Percentiles rank a stretch among this genome's conserved stretches.
These are phyloP conservation scores for Gyromitra esculenta DNA, from an alignment of 2,329 filamentous ascomycete species.

Conservation along the genomic window DNA sequence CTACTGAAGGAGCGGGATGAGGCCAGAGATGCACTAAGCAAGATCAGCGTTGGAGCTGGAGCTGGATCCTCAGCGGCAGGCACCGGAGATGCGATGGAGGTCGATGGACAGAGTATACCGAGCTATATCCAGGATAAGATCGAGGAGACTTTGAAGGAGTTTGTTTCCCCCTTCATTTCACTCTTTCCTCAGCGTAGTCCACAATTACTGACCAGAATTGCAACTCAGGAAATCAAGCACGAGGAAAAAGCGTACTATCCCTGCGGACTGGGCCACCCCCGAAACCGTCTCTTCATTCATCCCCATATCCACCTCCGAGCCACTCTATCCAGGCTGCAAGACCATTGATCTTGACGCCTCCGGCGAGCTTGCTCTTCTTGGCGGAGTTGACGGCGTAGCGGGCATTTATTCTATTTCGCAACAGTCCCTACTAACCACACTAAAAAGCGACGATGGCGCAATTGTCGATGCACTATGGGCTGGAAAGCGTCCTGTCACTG, in stretches of 20 bases:
- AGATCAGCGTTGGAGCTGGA: constrained; percentile 76
- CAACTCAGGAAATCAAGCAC: constrained; percentile 78
- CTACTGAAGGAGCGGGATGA: constrained; percentile 92
- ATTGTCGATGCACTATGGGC: constrained; percentile 74
- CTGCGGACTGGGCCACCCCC: constrained; percentile 81
- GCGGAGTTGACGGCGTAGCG: constrained; percentile 76
- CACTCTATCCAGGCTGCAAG: constrained; percentile 69
- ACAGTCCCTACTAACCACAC: constrained; percentile 76
- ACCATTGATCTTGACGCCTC: constrained; percentile 69
- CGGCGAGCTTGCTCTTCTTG: constrained; percentile 75
- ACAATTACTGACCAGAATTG: constrained; percentile 55
- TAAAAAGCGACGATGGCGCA: constrained; percentile 72
- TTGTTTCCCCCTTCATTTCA: constrained; percentile 61
- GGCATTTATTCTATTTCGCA: constrained; percentile 82
- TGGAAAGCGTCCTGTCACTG: constrained; percentile 74
- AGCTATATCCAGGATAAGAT: constrained; percentile 76
- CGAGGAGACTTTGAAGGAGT: constrained; percentile 82
- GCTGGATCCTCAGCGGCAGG: constrained; percentile 61
- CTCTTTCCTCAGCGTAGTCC: not conserved
- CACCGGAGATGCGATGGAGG: constrained; percentile 87
- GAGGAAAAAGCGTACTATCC: constrained; percentile 87
- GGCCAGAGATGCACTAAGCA: constrained; percentile 85
- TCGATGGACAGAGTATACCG: constrained; percentile 81
- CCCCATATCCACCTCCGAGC: constrained; percentile 66
- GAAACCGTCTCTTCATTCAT: constrained; percentile 74